phyloP scores from a whole-genome alignment of 805 yeast species.

The Barnettozyma salicaria region DNA sequence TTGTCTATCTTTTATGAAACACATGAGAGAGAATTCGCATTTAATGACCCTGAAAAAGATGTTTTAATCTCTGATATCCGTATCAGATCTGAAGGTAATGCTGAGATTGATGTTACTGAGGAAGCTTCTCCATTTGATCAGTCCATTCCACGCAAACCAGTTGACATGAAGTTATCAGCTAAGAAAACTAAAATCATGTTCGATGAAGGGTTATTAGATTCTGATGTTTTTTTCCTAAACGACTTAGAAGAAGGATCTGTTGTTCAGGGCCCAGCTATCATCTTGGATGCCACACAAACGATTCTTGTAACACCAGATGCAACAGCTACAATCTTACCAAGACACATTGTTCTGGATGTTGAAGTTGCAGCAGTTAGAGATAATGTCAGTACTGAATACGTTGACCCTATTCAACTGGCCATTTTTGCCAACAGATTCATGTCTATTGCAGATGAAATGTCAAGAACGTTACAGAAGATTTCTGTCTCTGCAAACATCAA shows the following conservation, averaged over 20 bases:
- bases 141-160: constrained; percentile 18
- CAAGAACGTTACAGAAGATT: constrained; percentile 39
- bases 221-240: constrained; percentile 29
- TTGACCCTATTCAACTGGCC: constrained; percentile 40
- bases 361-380: constrained; percentile 31
- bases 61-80: constrained; percentile 32
- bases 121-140: constrained; percentile 26
- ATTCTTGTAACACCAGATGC: constrained; percentile 34
- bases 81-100: constrained; percentile 29
- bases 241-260: constrained; percentile 27
- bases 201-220: constrained; percentile 28
- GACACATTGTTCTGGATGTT: constrained; percentile 30
- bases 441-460: constrained; percentile 47
- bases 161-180: constrained; percentile 13
- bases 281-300: constrained; percentile 35
- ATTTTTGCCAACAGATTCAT: constrained; percentile 42
- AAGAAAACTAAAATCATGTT: constrained; percentile 34
- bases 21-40: constrained; percentile 34
- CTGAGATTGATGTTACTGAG: constrained; percentile 12
- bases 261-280: constrained; percentile 35
- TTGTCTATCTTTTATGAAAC: constrained; percentile 24
- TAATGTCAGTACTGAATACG: constrained; percentile 37
- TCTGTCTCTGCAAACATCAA: constrained; percentile 41
- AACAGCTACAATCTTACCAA: constrained; percentile 30
- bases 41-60: constrained; percentile 30